Base-by-base conservation (phyloP, 2,329 filamentous ascomycete genomes). In the Colletotrichum destructivum region DNA sequence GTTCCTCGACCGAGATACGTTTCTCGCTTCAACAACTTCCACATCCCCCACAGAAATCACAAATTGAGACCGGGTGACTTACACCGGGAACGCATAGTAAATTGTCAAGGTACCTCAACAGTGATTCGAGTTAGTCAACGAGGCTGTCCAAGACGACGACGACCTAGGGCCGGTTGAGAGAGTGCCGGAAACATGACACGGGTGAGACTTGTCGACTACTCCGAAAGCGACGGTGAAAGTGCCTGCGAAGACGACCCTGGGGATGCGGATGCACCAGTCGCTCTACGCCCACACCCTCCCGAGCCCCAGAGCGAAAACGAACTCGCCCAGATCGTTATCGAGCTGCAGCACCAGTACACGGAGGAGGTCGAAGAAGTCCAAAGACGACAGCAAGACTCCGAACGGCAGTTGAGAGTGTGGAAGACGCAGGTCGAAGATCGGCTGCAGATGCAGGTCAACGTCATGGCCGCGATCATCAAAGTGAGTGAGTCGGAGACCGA, bases 391-490 rank as follows among this genome's bases (percentile, higher is more conserved):
- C 40, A 12, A 11, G 57, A 67, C 26, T n/a, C 42, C 8, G 31
- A 47, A 2, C 26, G 47, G 8, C 35, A 54, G 8, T 35, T 72
- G 31, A 21, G 18, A 3, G 31, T 23, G 2, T 67, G 59, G 62
- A 59, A 68, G 62, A n/a, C 16, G 0, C 35, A 35, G 26, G 40
- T 73, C 11, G 62, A 73, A 16, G 47, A 57, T 11, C 35, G 63
- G 40, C 4, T 73, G 38, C 56, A 60, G 51, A 51, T 63, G 62
- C 56, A 73, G 47, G 55, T 57, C 40, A 62, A 67, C 26, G 49
- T 73, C 18, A 18, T 73, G 38, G 23, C 18, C 23, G 47, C 56
- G 7, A 18, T 71, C 7, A 56, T 64, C 51, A 55, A 57, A 46
- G 69, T 63, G 11, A 38, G 65, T 44, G 35, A 2, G 23, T 11